Percentiles rank a stretch among this genome's conserved stretches.
Conservation (phyloP, 2,329 filamentous ascomycete genomes). For the Claviceps monticola region DNA sequence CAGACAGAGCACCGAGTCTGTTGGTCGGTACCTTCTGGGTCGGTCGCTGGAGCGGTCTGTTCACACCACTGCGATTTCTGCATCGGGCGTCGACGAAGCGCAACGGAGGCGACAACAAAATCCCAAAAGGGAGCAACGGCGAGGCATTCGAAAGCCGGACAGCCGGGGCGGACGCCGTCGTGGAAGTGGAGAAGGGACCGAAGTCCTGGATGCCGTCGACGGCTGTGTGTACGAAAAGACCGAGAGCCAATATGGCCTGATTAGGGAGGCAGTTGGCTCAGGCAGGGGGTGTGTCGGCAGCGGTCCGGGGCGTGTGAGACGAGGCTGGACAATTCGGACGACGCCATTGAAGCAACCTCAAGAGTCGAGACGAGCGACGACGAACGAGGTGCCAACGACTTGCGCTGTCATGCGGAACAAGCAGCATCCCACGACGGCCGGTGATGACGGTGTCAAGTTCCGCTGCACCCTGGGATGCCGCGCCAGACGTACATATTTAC, state of each 20-base stretch:
- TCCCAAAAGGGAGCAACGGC: constrained; percentile 4
- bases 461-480: background rate
- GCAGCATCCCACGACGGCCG: background rate
- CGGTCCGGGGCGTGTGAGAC: constrained; percentile 1
- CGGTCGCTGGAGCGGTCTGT: constrained; percentile 8
- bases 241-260: constrained; percentile 11
- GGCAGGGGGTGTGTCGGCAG: constrained; percentile 1
- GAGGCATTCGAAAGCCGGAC: constrained; percentile 4
- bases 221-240: background rate
- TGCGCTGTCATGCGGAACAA: background rate
- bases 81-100: constrained; percentile 6
- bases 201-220: constrained; percentile 4
- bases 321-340: background rate
- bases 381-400: background rate
- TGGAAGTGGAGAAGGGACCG: constrained; percentile 9
- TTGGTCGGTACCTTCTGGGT: constrained; percentile 6
- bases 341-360: background rate
- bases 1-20: background rate
- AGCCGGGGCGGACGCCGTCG: constrained; percentile 10
- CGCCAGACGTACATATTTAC: too few relatives aligned
- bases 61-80: constrained; percentile 5
- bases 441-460: background rate
- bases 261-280: constrained; percentile 11
- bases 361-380: background rate
- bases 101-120: constrained; percentile 3